Evolutionary conservation across 2,329 filamentous ascomycete species (phyloP).

Genomic region (Amesomyces nigricolor): DNA sequence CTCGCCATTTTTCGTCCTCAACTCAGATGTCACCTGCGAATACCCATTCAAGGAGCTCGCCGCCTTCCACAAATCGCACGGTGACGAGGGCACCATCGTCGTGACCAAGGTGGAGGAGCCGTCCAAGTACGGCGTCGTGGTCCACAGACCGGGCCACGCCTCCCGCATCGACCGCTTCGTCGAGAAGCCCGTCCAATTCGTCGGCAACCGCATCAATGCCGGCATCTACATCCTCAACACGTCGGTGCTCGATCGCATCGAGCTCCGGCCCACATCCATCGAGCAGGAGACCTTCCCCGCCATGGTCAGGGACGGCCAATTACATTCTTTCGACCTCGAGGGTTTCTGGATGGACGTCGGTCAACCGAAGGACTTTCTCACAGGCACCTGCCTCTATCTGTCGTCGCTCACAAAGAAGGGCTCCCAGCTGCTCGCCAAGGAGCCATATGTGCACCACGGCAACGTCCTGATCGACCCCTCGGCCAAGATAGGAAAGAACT

Average conservation of each 20-base stretch:
- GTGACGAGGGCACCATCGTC: conserved; percentile 93
- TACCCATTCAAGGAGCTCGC: conserved; percentile 89
- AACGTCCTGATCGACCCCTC: conserved; percentile 93
- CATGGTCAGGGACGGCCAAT: conserved; percentile 79
- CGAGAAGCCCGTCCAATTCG: conserved; percentile 98
- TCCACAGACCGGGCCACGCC: conserved; percentile 88
- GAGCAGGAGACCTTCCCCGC: conserved; percentile 98
- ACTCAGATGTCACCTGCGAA: conserved; percentile 97
- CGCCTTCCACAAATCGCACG: conserved; percentile 87
- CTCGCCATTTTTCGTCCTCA: conserved; percentile 93
- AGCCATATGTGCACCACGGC: conserved; percentile 82
- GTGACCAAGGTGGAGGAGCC: conserved; percentile 99
- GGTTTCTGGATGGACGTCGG: conserved; percentile 99
- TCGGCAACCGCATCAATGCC: conserved; percentile 97
- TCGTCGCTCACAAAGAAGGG: conserved; percentile 86
- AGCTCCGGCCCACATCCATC: conserved; percentile 92
- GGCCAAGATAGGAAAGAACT: conserved; percentile 97
- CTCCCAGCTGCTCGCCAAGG: conserved; percentile 72
- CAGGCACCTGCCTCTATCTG: conserved; percentile 92
- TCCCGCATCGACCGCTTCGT: conserved; percentile 97
- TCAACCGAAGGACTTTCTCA: conserved; percentile 97
- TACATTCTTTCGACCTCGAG: conserved; percentile 94
- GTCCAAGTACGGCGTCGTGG: conserved; percentile 97
- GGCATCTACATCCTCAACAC: conserved; percentile 98
- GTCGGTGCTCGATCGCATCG: conserved; percentile 82